These are phyloP conservation scores for Aspergillus sp. DNA, from an alignment of 2,329 filamentous ascomycete genomes.

Conservation along the genomic window DNA sequence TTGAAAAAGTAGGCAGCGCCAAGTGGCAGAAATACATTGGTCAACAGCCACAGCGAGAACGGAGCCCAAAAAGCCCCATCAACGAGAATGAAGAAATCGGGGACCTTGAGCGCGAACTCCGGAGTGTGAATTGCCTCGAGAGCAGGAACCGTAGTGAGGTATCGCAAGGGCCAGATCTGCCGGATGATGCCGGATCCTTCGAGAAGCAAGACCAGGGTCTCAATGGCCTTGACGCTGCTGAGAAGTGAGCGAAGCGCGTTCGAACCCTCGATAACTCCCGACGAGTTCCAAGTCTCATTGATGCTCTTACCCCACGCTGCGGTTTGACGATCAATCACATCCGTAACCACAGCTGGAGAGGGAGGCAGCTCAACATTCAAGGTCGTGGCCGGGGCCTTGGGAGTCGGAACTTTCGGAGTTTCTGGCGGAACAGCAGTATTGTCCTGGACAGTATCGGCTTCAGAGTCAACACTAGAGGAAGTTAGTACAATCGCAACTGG, in stretches of 20 bases:
- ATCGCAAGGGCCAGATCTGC: constrained; percentile 64
- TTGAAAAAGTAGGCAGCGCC: constrained; percentile 86
- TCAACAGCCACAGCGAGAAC: constrained; percentile 67
- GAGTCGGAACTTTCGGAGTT: neutral
- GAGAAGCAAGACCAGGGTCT: constrained; percentile 60
- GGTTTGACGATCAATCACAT: constrained; percentile 65
- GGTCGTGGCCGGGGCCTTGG: constrained; percentile 2
- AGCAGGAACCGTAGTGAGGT: constrained; percentile 66
- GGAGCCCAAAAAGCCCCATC: constrained; percentile 78
- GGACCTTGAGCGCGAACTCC: constrained; percentile 59
- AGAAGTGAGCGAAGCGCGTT: constrained; percentile 61
- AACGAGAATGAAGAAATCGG: constrained; percentile 73
- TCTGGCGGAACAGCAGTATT: neutral
- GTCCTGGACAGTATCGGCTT: neutral
- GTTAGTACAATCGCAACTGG: neutral
- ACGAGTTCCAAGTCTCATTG: constrained; percentile 28
- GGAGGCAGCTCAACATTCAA: constrained; percentile 22
- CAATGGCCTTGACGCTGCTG: constrained; percentile 62
- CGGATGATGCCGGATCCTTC: constrained; percentile 65
- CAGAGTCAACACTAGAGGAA: neutral
- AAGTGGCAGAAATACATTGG: constrained; percentile 63
- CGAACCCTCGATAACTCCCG: constrained; percentile 42
- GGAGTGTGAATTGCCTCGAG: constrained; percentile 49
- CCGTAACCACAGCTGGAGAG: constrained; percentile 46
- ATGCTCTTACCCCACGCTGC: constrained; percentile 29